Conservation (phyloP, 305 asterid species). For the Caryopteris hybrid region DNA sequence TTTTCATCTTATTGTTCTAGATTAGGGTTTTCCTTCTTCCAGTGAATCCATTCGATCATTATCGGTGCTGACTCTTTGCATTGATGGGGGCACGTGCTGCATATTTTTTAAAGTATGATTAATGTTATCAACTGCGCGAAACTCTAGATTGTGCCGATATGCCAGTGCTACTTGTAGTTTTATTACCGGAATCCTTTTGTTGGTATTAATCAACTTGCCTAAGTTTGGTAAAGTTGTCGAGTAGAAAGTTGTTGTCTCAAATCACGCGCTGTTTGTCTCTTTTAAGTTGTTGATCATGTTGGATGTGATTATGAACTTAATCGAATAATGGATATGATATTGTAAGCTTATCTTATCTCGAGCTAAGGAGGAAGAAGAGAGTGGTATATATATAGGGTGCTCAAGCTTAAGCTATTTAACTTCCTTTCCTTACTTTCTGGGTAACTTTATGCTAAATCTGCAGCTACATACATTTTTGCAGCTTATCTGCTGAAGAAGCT, state of each 20-base stretch:
- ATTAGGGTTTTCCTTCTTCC: constrained; percentile 14
- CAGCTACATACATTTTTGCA: constrained; percentile 11
- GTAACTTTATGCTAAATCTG: not conserved
- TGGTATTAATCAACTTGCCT: not conserved
- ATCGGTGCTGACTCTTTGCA: not conserved
- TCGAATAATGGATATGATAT: not conserved
- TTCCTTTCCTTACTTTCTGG: no score
- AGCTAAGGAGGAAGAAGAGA: not conserved
- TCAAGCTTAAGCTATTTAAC: no score
- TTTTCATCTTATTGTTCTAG: not conserved
- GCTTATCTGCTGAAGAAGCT: constrained; percentile 9
- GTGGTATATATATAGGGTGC: no score
- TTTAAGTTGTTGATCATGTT: not conserved
- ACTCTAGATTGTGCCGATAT: constrained; percentile 17
- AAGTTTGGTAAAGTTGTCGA: not conserved
- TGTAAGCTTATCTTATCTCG: not conserved
- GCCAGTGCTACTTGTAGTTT: not conserved
- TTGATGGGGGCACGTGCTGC: constrained; percentile 8
- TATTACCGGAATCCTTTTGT: not conserved
- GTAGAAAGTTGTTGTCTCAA: constrained; percentile 9
- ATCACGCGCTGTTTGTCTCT: not conserved
- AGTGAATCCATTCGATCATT: not conserved
- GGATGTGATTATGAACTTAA: not conserved
- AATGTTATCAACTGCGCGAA: constrained; percentile 8
- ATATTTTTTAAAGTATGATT: not conserved